phyloP scores from a whole-genome alignment of 305 asterid genomes.

The Solanum aculeatissimum region DNA sequence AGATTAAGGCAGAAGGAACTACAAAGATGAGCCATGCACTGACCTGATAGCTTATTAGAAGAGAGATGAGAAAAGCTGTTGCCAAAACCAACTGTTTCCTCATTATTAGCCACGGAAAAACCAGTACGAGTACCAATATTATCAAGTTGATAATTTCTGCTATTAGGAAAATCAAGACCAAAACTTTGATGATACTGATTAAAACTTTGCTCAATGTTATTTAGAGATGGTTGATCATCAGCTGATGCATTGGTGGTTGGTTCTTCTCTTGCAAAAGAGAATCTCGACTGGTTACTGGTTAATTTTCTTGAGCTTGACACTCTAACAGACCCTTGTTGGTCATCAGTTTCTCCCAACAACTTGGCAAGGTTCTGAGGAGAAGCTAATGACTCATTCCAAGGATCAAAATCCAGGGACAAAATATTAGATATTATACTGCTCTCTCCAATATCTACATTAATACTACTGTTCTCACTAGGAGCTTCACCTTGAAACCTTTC shows the following conservation, averaged over 20 bases:
- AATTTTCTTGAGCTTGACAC: constrained; percentile 56
- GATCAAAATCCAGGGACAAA: constrained; percentile 62
- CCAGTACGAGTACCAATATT: constrained; percentile 32
- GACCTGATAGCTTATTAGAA: constrained; percentile 55
- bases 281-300: constrained; percentile 71
- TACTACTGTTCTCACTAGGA: constrained; percentile 7
- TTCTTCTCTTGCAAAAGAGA: constrained; percentile 93
- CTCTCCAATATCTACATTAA: constrained; percentile 48
- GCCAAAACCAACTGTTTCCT: constrained; percentile 31
- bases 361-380: constrained; percentile 50
- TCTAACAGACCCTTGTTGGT: constrained; percentile 28
- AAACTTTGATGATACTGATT: constrained; percentile 12
- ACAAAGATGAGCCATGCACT: constrained; percentile 1
- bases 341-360: constrained; percentile 53
- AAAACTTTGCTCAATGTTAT: constrained; percentile 28
- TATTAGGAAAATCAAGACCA: constrained; percentile 34
- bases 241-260: constrained; percentile 30
- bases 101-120: constrained; percentile 28
- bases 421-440: constrained; percentile 82
- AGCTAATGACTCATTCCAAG: constrained; percentile 64
- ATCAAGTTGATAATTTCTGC: constrained; percentile 33
- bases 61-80: constrained; percentile 32
- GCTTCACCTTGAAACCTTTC: constrained; percentile 38
- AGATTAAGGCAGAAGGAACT: not conserved
- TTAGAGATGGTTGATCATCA: constrained; percentile 33